Conservation (phyloP, 2,329 filamentous ascomycete genomes). For the Sclerotinia trifoliorum region DNA sequence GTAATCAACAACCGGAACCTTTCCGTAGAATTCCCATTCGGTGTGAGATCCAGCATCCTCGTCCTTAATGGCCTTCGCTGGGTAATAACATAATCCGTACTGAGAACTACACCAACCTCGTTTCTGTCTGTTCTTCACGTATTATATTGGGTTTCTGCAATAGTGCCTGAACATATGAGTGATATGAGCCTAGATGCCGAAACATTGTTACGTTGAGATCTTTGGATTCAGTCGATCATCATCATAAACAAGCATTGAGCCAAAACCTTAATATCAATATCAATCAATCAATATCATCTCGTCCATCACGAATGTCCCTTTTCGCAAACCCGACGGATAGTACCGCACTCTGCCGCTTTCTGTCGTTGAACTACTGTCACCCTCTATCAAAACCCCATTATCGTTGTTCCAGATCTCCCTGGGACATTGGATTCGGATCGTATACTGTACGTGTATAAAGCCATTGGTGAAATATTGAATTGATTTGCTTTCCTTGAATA, state of each 20-base stretch:
- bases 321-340: constrained; percentile 2
- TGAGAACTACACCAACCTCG: neutral
- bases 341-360: constrained; percentile 9
- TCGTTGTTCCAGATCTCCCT: constrained; percentile 12
- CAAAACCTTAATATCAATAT: constrained; percentile 4
- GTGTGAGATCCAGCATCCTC: constrained; percentile 1
- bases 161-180: neutral
- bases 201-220: neutral
- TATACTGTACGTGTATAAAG: neutral
- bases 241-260: neutral
- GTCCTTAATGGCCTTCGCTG: constrained; percentile 1
- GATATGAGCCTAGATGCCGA: neutral
- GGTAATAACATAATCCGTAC: neutral
- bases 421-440: neutral
- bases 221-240: neutral
- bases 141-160: neutral
- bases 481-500: constrained; percentile 18
- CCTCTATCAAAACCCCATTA: neutral
- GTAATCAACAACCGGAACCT: constrained; percentile 8
- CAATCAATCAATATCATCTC: neutral
- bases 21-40: constrained; percentile 8
- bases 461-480: neutral
- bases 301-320: neutral
- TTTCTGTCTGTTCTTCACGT: neutral
- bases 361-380: constrained; percentile 3